These are phyloP conservation scores for Fusarium foetens DNA, from an alignment of 2,329 filamentous ascomycete genomes.

Conservation along the genomic window DNA sequence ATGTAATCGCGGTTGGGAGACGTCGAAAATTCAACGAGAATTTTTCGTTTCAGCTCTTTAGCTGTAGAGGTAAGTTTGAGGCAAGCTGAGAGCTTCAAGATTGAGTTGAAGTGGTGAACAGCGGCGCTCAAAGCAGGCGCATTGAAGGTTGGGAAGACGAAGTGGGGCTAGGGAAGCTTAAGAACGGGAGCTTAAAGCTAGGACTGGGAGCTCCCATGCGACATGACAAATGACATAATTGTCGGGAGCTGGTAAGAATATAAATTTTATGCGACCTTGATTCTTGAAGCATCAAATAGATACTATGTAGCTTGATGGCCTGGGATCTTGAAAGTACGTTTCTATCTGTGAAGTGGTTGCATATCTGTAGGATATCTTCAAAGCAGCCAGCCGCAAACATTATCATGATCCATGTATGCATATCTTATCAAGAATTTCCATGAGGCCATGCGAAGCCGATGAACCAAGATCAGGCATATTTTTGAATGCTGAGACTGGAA, in stretches of 20 bases:
- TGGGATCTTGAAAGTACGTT: neutral
- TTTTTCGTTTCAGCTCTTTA: neutral
- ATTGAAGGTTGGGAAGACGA: neutral
- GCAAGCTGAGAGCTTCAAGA: neutral
- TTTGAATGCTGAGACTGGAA: too few species aligned
- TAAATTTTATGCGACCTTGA: too few species aligned
- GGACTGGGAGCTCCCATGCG: neutral
- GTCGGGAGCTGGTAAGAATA: neutral
- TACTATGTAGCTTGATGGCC: neutral
- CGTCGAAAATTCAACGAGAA: accelerated
- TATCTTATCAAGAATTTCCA: too few species aligned
- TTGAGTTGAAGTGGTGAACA: neutral
- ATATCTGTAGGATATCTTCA: neutral
- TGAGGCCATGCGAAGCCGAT: neutral
- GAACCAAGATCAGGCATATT: neutral
- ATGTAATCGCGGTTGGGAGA: neutral
- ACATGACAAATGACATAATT: slow-evolving; percentile 21
- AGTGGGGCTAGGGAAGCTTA: slow-evolving; percentile 27
- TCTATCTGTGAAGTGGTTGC: neutral
- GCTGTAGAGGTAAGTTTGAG: neutral
- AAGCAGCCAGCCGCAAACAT: neutral
- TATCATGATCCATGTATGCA: neutral
- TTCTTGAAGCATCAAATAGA: neutral
- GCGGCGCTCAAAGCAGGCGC: neutral
- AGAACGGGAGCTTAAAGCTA: slow-evolving; percentile 5